Percentiles rank a stretch among this genome's conserved stretches.
Evolutionary conservation across 768 basidiomycete genomes (phyloP).

Genomic region (Nevesoporus exiguus): DNA sequence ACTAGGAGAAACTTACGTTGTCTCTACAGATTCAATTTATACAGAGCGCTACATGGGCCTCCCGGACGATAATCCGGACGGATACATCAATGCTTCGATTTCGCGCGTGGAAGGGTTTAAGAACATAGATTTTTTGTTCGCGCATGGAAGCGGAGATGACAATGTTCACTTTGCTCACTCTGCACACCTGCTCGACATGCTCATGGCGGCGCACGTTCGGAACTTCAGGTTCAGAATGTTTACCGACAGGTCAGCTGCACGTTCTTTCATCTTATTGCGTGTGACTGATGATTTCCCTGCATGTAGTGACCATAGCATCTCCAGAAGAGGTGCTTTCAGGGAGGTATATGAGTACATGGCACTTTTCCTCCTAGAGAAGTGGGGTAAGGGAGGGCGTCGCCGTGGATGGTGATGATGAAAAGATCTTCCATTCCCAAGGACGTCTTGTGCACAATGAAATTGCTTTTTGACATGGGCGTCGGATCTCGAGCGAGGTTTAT

Average conservation of each 20-base stretch:
- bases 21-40: conserved; percentile 78
- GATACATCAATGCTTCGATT: conserved; percentile 89
- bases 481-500: background rate
- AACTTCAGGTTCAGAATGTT: conserved; percentile 92
- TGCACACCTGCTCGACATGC: conserved; percentile 89
- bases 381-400: conserved; percentile 78
- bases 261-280: background rate
- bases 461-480: conserved; percentile 7
- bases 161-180: conserved; percentile 95
- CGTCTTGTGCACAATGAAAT: conserved; percentile 4
- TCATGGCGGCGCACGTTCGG: conserved; percentile 72
- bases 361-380: conserved; percentile 82
- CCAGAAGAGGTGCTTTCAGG: conserved; percentile 67
- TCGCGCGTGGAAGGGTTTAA: conserved; percentile 85
- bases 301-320: conserved; percentile 76
- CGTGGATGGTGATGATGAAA: conserved; percentile 50
- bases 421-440: background rate
- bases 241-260: conserved; percentile 74
- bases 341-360: conserved; percentile 89
- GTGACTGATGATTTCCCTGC: conserved; percentile 7
- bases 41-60: conserved; percentile 97
- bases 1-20: background rate
- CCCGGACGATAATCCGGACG: conserved; percentile 70
- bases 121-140: conserved; percentile 75
- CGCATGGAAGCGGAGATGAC: conserved; percentile 94